Evolutionary conservation across 805 yeast genomes (phyloP), one percentile per base, ranked within the genome.

Genomic region (Saturnispora besseyi): DNA sequence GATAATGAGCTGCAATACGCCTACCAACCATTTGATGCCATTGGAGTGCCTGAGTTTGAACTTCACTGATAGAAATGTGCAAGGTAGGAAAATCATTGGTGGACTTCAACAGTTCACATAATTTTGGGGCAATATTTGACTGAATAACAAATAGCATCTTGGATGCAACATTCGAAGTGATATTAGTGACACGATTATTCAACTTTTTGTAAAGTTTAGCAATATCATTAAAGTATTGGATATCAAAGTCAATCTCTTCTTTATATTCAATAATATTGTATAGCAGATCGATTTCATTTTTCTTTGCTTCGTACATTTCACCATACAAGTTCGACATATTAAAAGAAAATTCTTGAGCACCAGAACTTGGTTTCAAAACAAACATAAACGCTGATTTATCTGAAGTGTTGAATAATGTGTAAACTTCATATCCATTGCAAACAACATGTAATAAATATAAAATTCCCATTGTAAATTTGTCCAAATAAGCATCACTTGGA

Each of bases 11-110:
- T 40, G 82, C 72, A 4, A 87, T 69, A 54, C 87, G 70, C 54
- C 80, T 82, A 48, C 82, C 69, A 7, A 87, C 73, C 12, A 79
- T 69, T 2, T 77, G 63, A 62, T 87, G 93, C 96, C 96, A 89
- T 4, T 89, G 84, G 46, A 90, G 67, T 4, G 90, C 82, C 10
- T 91, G 89, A 30, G 85, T 64, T 1, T 78, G 68, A 18, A 79
- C 60, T 55, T 82, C 86, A 42, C 78, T 73, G 21, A 78, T 71
- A 18, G 74, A 70, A 76, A 85, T 75, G 50, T 74, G 74, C 34
- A 89, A 67, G 1, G 79, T 71, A 4, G 96, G 95, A 56, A 83
- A 73, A 21, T 77, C 81, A 7, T 68, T 52, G 4, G 81, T 57
- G 1, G 79, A 65, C 28, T 70, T 72, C 36, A 85, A 61, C 4